A percentile compares a stretch with the other conserved stretches of the same genome.
Evolutionary conservation across 345 rosid genomes (phyloP).

Genomic region (Pistacia atlantica): DNA sequence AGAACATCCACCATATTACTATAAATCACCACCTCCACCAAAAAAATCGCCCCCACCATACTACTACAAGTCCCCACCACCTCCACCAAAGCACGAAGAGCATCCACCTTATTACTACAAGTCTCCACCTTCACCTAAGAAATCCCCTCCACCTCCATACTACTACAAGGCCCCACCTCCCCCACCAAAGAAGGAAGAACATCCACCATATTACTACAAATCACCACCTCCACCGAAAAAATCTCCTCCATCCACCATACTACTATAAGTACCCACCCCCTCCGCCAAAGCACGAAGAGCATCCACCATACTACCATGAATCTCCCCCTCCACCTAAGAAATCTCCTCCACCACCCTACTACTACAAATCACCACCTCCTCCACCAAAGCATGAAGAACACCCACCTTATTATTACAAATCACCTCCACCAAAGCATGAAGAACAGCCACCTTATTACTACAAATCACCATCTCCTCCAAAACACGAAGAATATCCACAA

Average conservation of each 20-base stretch:
- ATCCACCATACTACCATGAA: background rate
- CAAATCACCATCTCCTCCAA: slow-evolving; percentile 10
- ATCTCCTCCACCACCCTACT: slow-evolving; percentile 20
- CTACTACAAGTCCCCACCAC: background rate
- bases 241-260: too few species aligned
- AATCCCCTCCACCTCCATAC: slow-evolving; percentile 14
- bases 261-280: background rate
- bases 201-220: background rate
- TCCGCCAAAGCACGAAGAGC: background rate
- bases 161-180: slow-evolving; percentile 17
- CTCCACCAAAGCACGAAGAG: background rate
- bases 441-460: background rate
- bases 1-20: background rate
- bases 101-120: slow-evolving; percentile 21
- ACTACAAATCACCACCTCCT: slow-evolving; percentile 21
- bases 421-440: background rate
- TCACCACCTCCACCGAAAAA: background rate
- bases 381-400: slow-evolving; percentile 12
- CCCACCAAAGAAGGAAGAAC: background rate
- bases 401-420: slow-evolving; percentile 14
- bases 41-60: fast-evolving
- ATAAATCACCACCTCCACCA: background rate
- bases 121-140: slow-evolving; percentile 18
- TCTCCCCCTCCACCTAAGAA: background rate
- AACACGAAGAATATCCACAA: slow-evolving; percentile 9